Evolutionary conservation across 257 asterid genomes (phyloP).

Genomic region (Nyctanthes arbortristis): DNA sequence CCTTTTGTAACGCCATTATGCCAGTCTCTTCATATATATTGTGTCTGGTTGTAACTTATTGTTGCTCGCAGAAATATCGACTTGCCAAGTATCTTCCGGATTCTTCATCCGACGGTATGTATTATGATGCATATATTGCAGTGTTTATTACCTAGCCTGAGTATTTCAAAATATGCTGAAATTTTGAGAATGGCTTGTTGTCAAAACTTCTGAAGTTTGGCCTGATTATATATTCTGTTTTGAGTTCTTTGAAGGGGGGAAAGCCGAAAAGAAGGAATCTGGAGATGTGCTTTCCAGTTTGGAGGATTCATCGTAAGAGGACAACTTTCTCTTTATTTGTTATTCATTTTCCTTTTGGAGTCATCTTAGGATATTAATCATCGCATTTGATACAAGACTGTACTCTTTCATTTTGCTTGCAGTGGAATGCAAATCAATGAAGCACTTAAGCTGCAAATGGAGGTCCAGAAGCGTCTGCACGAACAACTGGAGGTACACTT

Average conservation of each 20-base stretch:
- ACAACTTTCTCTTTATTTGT: slow-evolving; percentile 21
- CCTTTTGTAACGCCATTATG: slow-evolving; percentile 16
- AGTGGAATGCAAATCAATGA: slow-evolving; percentile 90
- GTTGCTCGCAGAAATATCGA: slow-evolving; percentile 72
- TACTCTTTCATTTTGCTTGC: slow-evolving; percentile 18
- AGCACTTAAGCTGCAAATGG: slow-evolving; percentile 98
- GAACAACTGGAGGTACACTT: slow-evolving; percentile 87
- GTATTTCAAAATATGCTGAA: not conserved
- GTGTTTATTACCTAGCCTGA: not conserved
- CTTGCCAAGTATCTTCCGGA: slow-evolving; percentile 98
- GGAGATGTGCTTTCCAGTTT: slow-evolving; percentile 67
- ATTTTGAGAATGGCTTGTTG: not conserved
- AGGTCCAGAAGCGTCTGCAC: slow-evolving; percentile 96
- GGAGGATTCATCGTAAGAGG: slow-evolving; percentile 88
- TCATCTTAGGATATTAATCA: slow-evolving; percentile 6
- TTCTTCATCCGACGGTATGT: slow-evolving; percentile 82
- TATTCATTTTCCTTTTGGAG: not conserved
- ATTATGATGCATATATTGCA: slow-evolving; percentile 4
- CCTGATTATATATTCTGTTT: slow-evolving; percentile 20
- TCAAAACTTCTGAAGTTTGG: not conserved
- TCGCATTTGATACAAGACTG: not conserved
- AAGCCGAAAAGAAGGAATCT: slow-evolving; percentile 76
- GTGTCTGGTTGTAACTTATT: slow-evolving; percentile 3
- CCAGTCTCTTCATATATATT: slow-evolving; percentile 4
- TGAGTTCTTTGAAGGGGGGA: slow-evolving; percentile 47